Percentiles rank a stretch among this genome's conserved stretches.
These are phyloP conservation scores for Ulota crispa DNA, from an alignment of 225 moss, liverwort and hornwort genomes.

Conservation along the genomic window DNA sequence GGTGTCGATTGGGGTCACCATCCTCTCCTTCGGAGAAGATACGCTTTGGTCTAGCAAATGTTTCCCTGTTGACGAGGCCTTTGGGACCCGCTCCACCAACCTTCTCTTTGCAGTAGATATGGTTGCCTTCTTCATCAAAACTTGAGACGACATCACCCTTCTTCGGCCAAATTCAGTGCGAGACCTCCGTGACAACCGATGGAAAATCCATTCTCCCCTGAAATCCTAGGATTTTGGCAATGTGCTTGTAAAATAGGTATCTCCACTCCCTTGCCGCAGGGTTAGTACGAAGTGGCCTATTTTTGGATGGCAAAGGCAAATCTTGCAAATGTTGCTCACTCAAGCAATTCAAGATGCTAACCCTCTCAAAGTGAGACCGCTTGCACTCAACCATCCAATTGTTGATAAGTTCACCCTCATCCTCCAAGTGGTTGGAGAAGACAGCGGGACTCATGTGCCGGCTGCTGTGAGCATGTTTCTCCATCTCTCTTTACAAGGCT, in stretches of 20 bases:
- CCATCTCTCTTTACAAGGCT: no score
- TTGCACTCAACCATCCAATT: background rate
- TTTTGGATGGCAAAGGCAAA: background rate
- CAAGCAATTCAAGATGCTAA: background rate
- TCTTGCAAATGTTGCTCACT: background rate
- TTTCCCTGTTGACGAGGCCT: accelerated
- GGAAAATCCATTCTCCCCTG: no score
- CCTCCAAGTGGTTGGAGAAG: accelerated
- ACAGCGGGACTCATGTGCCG: accelerated
- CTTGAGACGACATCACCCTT: no score
- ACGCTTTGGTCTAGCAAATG: no score
- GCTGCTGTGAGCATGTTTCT: no score
- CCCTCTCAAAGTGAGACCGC: background rate
- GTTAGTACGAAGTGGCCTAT: accelerated
- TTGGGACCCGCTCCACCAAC: accelerated
- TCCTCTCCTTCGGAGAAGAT: no score
- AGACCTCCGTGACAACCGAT: no score
- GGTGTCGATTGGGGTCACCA: no score
- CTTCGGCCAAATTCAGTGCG: no score
- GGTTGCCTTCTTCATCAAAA: no score
- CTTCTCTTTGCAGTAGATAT: no score
- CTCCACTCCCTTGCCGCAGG: accelerated
- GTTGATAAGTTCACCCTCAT: background rate
- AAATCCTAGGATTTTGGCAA: background rate
- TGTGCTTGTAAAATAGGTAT: background rate